A percentile compares a stretch with the other conserved stretches of the same genome.
These are phyloP conservation scores for Pseudozyma tsukubaensis DNA, from an alignment of 1,284 basidiomycete genomes.

Conservation along the genomic window DNA sequence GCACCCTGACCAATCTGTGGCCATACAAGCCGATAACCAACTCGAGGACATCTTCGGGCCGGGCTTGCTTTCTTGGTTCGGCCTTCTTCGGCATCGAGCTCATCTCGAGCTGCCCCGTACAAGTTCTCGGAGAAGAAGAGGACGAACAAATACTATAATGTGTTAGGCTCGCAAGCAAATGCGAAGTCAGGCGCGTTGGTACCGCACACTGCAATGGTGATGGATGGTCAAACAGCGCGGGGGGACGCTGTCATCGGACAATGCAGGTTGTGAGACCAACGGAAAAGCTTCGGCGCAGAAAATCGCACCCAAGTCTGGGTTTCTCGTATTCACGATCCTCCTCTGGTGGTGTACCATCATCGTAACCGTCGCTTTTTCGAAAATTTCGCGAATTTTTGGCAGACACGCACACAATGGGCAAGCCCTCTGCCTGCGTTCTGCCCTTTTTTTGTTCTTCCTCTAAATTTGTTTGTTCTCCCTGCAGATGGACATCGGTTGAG, in stretches of 20 bases:
- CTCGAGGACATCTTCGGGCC: neutral
- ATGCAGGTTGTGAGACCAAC: slow-evolving; percentile 29
- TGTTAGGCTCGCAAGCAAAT: too few species aligned
- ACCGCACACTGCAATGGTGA: neutral
- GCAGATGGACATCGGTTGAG: too few species aligned
- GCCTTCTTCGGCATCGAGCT: neutral
- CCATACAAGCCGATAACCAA: neutral
- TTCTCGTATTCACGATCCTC: neutral
- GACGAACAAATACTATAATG: too few species aligned
- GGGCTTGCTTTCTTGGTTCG: neutral
- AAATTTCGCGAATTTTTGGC: neutral
- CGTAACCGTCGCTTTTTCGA: neutral
- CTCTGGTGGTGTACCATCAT: neutral
- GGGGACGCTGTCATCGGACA: slow-evolving; percentile 17
- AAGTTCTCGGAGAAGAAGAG: too few species aligned
- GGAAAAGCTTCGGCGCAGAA: slow-evolving; percentile 12
- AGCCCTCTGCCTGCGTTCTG: neutral
- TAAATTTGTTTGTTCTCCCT: too few species aligned
- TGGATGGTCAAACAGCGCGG: neutral
- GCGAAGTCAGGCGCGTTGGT: too few species aligned
- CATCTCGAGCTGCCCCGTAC: neutral
- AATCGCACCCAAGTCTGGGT: slow-evolving; percentile 9
- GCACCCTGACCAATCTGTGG: neutral
- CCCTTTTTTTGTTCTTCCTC: too few species aligned
- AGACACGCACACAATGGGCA: neutral